A percentile compares a stretch with the other conserved stretches of the same genome.
Conservation (phyloP, 768 basidiomycete genomes). For the Lactifluus pinguis region DNA sequence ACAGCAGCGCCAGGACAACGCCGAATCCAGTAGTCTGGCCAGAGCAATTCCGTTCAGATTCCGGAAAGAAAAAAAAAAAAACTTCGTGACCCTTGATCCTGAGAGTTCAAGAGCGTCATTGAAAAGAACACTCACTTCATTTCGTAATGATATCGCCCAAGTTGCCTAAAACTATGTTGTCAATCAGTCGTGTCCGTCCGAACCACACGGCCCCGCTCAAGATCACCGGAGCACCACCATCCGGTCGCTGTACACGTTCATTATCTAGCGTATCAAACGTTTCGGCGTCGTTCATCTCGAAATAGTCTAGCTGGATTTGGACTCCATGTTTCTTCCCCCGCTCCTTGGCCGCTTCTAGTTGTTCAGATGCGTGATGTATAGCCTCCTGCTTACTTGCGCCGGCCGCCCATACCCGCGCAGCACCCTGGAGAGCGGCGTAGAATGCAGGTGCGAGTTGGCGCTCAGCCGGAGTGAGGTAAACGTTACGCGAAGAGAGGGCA, state of each 20-base stretch:
- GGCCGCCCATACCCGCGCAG: conserved; percentile 43
- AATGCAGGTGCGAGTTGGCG: conserved; percentile 52
- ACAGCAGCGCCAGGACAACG: background rate
- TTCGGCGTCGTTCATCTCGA: conserved; percentile 78
- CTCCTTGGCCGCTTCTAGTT: conserved; percentile 30
- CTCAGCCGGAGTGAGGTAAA: conserved; percentile 62
- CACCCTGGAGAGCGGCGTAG: conserved; percentile 55
- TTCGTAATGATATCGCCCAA: conserved; percentile 26
- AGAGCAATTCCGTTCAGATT: background rate
- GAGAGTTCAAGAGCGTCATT: background rate
- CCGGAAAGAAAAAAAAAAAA: background rate
- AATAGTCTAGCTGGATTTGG: conserved; percentile 65
- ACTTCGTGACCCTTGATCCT: background rate
- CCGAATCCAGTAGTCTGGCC: background rate
- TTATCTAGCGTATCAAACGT: conserved; percentile 57
- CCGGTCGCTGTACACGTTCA: conserved; percentile 19
- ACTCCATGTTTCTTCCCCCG: conserved; percentile 30
- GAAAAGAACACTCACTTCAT: background rate
- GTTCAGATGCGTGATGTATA: conserved; percentile 34
- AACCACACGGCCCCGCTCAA: conserved; percentile 84
- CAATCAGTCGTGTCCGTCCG: conserved; percentile 82
- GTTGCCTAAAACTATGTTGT: conserved; percentile 77
- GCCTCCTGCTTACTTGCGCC: conserved; percentile 44
- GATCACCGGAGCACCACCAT: conserved; percentile 39
- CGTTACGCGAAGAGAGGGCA: conserved; percentile 88